A percentile compares a stretch with the other conserved stretches of the same genome.
Conservation (phyloP, 2,329 filamentous ascomycete genomes). For the Sarocladiaceae sp. region DNA sequence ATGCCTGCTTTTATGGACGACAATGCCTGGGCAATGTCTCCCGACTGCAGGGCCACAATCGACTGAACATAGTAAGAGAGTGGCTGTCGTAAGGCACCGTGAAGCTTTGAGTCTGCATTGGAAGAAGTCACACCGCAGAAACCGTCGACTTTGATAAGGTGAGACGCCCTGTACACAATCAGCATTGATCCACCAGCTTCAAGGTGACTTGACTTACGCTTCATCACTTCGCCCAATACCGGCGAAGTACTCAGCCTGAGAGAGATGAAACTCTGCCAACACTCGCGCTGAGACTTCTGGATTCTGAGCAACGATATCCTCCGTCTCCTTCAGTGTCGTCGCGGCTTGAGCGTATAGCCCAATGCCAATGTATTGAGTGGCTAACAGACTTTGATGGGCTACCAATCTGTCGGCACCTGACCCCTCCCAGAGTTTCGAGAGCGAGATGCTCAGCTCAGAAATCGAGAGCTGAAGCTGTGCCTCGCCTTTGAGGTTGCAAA, state of each 20-base stretch:
- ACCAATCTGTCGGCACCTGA: slow-evolving; percentile 34
- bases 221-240: slow-evolving; percentile 59
- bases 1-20: slow-evolving; percentile 51
- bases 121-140: slow-evolving; percentile 23
- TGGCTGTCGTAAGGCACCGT: slow-evolving; percentile 25
- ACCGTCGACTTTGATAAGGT: slow-evolving; percentile 33
- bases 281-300: slow-evolving; percentile 30
- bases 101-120: slow-evolving; percentile 20
- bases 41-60: slow-evolving; percentile 55
- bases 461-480: slow-evolving; percentile 35
- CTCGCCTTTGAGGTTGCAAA: slow-evolving; percentile 45
- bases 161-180: slow-evolving; percentile 14
- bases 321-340: slow-evolving; percentile 50
- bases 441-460: slow-evolving; percentile 15
- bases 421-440: slow-evolving; percentile 32
- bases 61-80: slow-evolving; percentile 44
- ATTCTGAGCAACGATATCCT: slow-evolving; percentile 36
- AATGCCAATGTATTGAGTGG: slow-evolving; percentile 46
- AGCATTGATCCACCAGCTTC: not conserved
- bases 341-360: slow-evolving; percentile 46
- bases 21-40: slow-evolving; percentile 53
- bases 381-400: slow-evolving; percentile 40
- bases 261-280: slow-evolving; percentile 55
- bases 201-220: slow-evolving; percentile 26
- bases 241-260: slow-evolving; percentile 68